These are phyloP conservation scores for Suzukiozyma palmioleophila DNA, from an alignment of 1,139 yeast genomes.

Conservation along the genomic window DNA sequence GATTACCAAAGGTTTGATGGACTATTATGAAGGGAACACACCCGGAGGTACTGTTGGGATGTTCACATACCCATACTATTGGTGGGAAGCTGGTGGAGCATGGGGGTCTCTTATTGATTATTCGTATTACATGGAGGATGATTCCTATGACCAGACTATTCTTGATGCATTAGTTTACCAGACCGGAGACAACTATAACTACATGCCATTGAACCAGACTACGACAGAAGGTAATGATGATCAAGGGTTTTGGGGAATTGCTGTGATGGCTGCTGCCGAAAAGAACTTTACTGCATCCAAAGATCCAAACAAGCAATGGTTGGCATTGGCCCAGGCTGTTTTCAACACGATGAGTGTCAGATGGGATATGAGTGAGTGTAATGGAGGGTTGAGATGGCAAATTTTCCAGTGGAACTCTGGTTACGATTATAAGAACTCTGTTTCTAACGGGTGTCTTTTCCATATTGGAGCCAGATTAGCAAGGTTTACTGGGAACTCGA, in stretches of 20 bases:
- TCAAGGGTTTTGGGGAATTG: constrained; percentile 87
- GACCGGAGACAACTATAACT: constrained; percentile 62
- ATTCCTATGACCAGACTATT: constrained; percentile 51
- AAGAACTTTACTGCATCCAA: constrained; percentile 67
- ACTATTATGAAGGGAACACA: constrained; percentile 62
- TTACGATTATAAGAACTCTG: constrained; percentile 86
- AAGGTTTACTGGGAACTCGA: constrained; percentile 68
- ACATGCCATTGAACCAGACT: constrained; percentile 71
- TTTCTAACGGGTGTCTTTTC: constrained; percentile 87
- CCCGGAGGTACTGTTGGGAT: constrained; percentile 75
- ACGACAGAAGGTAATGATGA: constrained; percentile 88
- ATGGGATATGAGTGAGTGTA: constrained; percentile 75
- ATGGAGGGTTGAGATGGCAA: constrained; percentile 95
- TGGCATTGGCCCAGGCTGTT: constrained; percentile 70
- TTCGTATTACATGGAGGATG: constrained; percentile 57
- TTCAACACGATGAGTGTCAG: constrained; percentile 86
- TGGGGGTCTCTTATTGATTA: constrained; percentile 76
- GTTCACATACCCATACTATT: constrained; percentile 74
- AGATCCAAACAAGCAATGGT: constrained; percentile 47
- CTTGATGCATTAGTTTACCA: constrained; percentile 61
- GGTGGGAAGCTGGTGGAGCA: constrained; percentile 96
- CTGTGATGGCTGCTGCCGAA: constrained; percentile 82
- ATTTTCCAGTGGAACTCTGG: constrained; percentile 94
- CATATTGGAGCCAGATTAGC: constrained; percentile 85
- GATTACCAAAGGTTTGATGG: constrained; percentile 60